Conservation (phyloP, 345 rosid species). For the Fremontodendron californicum region DNA sequence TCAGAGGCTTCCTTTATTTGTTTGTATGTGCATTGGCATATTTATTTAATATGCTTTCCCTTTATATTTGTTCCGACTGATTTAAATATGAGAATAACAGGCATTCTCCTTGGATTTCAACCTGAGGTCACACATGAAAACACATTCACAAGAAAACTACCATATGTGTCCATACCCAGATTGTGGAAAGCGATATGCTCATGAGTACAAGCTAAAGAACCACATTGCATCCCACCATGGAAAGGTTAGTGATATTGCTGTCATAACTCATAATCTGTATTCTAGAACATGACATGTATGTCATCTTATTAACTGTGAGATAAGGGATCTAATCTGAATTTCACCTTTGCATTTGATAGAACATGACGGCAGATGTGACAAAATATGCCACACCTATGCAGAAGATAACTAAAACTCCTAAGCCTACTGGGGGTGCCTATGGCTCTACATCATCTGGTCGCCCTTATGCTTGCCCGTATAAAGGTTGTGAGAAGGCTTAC, state of each 20-base stretch:
- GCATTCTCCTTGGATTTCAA: constrained; percentile 98
- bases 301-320: neutral
- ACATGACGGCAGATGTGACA: constrained; percentile 43
- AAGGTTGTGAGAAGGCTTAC: constrained; percentile 89
- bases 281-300: neutral
- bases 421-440: constrained; percentile 50
- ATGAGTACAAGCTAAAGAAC: constrained; percentile 94
- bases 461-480: constrained; percentile 88
- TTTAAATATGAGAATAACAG: constrained; percentile 40
- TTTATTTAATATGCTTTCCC: neutral
- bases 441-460: constrained; percentile 73
- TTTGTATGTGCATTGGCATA: neutral
- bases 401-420: constrained; percentile 53
- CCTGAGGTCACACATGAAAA: constrained; percentile 96
- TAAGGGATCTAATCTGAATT: constrained; percentile 4
- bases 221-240: constrained; percentile 80
- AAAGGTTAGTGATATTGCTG: constrained; percentile 44
- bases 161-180: constrained; percentile 87
- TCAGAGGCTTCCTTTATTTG: neutral
- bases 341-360: constrained; percentile 35
- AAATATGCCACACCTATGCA: constrained; percentile 67
- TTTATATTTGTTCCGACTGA: constrained; percentile 2
- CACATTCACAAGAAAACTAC: constrained; percentile 97
- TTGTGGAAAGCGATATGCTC: constrained; percentile 98
- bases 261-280: neutral